Evolutionary conservation across 2,329 filamentous ascomycete species (phyloP).

Genomic region (Penicillium sp.): DNA sequence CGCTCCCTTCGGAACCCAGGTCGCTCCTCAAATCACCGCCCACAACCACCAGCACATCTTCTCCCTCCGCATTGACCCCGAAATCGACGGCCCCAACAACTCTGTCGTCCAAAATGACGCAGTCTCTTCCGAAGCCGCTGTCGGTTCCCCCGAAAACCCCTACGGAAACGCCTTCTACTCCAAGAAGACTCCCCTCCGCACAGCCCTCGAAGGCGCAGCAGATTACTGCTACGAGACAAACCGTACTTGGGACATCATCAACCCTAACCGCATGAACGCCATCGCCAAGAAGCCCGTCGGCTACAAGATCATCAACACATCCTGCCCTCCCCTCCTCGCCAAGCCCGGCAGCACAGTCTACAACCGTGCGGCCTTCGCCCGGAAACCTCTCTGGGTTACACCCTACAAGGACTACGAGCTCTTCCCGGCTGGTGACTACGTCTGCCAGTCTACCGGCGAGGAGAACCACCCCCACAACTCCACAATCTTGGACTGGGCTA

Average conservation of each 20-base stretch:
- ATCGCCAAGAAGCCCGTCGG: conserved; percentile 26
- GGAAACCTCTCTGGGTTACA: conserved; percentile 60
- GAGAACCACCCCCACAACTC: conserved; percentile 43
- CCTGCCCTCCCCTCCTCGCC: conserved; percentile 42
- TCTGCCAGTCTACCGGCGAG: conserved; percentile 57
- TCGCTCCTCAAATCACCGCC: conserved; percentile 83
- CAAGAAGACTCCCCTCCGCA: conserved; percentile 46
- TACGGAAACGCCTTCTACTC: conserved; percentile 62
- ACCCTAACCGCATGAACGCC: conserved; percentile 26
- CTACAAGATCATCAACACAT: conserved; percentile 31
- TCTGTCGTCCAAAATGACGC: conserved; percentile 61
- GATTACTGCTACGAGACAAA: conserved; percentile 55
- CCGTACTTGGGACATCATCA: conserved; percentile 30
- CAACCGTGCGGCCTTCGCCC: conserved; percentile 60
- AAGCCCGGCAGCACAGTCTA: conserved; percentile 56
- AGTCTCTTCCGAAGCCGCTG: conserved; percentile 51
- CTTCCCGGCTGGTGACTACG: conserved; percentile 61
- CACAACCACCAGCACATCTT: conserved; percentile 96
- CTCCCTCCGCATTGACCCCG: conserved; percentile 81
- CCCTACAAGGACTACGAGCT: conserved; percentile 60
- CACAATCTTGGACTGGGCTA: conserved; percentile 42
- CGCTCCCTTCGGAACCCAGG: conserved; percentile 82
- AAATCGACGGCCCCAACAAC: conserved; percentile 80
- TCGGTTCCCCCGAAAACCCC: conserved; percentile 69
- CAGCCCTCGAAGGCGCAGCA: conserved; percentile 49